These are phyloP conservation scores for Pterulicium gracile DNA, from an alignment of 1,284 basidiomycete genomes.

Conservation along the genomic window DNA sequence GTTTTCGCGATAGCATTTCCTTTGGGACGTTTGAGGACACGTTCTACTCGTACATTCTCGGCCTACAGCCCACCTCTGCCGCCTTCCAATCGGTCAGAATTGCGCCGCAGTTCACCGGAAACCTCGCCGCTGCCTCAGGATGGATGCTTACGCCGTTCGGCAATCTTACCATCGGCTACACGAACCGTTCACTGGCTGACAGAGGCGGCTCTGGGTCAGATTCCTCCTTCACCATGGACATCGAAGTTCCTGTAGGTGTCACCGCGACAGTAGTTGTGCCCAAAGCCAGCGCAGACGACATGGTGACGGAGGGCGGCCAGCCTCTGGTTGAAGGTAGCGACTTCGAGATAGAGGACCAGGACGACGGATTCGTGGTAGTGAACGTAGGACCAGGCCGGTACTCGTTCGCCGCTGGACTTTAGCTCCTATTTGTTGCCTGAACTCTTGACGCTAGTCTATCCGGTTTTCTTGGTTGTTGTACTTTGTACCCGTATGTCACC, in stretches of 20 bases:
- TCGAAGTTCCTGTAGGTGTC: conserved; percentile 18
- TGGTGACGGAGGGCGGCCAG: conserved; percentile 12
- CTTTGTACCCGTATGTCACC: too few species aligned
- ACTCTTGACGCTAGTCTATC: too few species aligned
- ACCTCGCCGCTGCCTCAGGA: conserved; percentile 13
- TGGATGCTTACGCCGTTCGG: conserved; percentile 19
- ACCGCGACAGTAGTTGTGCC: conserved; percentile 13
- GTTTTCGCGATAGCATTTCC: conserved; percentile 16
- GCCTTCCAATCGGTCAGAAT: conserved; percentile 18
- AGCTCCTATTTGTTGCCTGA: too few species aligned
- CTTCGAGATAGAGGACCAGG: conserved; percentile 1
- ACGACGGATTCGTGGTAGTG: conserved; percentile 1
- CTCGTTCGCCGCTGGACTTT: conserved; percentile 7
- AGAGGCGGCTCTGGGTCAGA: conserved; percentile 3
- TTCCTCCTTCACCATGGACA: conserved; percentile 10
- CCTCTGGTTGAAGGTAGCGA: conserved; percentile 6
- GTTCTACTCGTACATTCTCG: conserved; percentile 18
- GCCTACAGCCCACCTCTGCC: conserved; percentile 15
- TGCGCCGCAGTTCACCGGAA: conserved; percentile 12
- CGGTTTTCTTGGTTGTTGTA: too few species aligned
- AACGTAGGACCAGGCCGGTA: conserved; percentile 11
- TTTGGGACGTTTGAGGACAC: conserved; percentile 20
- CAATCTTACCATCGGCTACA: conserved; percentile 17
- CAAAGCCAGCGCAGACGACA: conserved; percentile 1
- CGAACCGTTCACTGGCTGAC: too few species aligned